phyloP scores from a whole-genome alignment of 2,329 filamentous ascomycete genomes.

The Paramyrothecium sp. region DNA sequence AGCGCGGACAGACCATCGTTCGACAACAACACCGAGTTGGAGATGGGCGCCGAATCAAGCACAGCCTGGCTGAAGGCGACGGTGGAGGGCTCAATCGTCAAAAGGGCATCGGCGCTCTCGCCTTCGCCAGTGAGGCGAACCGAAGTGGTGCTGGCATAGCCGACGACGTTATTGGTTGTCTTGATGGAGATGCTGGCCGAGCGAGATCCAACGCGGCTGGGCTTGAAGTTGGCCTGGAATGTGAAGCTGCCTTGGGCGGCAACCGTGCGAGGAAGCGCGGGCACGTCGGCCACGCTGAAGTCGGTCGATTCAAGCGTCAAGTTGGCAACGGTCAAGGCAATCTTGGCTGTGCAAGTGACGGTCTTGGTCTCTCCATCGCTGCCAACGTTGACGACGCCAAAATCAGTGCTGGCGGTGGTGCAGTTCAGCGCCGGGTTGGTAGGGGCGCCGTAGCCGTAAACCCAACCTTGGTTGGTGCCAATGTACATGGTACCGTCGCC shows the following conservation, averaged over 20 bases:
- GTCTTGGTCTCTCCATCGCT: not conserved
- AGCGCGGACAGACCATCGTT: not conserved
- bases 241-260: not conserved
- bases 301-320: not conserved
- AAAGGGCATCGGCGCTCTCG: not conserved
- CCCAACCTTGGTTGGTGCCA: slow-evolving; percentile 1
- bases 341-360: slow-evolving; percentile 1
- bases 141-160: not conserved
- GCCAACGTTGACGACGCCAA: slow-evolving; percentile 1
- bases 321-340: not conserved
- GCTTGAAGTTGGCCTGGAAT: slow-evolving; percentile 4
- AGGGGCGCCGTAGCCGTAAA: not conserved
- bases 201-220: not conserved
- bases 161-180: not conserved
- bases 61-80: slow-evolving; percentile 1
- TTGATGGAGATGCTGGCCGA: slow-evolving; percentile 1
- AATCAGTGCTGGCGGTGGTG: not conserved
- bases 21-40: not conserved
- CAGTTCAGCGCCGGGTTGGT: slow-evolving; percentile 2
- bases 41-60: not conserved
- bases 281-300: slow-evolving; percentile 1
- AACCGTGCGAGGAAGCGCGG: not conserved
- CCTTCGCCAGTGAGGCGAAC: not conserved
- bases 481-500: not conserved
- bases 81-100: not conserved